phyloP scores from a whole-genome alignment of 306 rosid genomes.

The Cucurbita pepo region DNA sequence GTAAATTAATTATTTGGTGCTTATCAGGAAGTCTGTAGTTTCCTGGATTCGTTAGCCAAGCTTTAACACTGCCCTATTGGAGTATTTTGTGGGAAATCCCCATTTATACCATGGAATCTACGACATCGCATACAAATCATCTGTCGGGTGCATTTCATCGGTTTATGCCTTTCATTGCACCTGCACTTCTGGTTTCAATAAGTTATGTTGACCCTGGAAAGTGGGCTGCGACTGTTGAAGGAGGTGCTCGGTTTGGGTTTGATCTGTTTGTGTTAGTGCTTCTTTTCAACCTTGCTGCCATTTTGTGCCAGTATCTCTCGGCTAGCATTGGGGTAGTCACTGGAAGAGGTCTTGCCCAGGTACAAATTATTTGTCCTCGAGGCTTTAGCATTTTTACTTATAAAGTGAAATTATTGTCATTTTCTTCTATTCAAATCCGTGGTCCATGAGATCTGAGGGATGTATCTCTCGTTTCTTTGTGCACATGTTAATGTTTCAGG shows the following conservation, averaged over 20 bases:
- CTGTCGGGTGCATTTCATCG: conserved; percentile 21
- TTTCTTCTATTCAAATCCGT: conserved; percentile 1
- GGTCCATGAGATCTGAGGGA: neutral
- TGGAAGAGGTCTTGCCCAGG: conserved; percentile 87
- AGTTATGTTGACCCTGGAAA: conserved; percentile 97
- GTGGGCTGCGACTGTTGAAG: conserved; percentile 79
- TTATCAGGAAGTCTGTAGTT: conserved; percentile 14
- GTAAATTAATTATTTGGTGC: conserved; percentile 5
- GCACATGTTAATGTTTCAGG: neutral
- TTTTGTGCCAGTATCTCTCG: conserved; percentile 77
- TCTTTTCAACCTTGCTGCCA: conserved; percentile 71
- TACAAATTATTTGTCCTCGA: conserved; percentile 16
- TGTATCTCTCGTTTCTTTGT: neutral
- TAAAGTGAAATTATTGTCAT: neutral
- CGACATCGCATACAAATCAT: conserved; percentile 14
- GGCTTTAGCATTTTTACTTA: neutral
- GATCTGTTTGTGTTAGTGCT: conserved; percentile 52
- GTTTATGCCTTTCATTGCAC: conserved; percentile 47
- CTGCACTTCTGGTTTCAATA: conserved; percentile 57
- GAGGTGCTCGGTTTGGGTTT: conserved; percentile 76
- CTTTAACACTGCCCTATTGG: conserved; percentile 9
- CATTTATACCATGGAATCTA: conserved; percentile 40
- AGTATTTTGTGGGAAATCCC: conserved; percentile 11
- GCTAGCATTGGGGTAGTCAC: conserved; percentile 71
- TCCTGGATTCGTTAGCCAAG: conserved; percentile 14